Conservation (phyloP, 139 green algal species). For the Picochlorum sp. region DNA sequence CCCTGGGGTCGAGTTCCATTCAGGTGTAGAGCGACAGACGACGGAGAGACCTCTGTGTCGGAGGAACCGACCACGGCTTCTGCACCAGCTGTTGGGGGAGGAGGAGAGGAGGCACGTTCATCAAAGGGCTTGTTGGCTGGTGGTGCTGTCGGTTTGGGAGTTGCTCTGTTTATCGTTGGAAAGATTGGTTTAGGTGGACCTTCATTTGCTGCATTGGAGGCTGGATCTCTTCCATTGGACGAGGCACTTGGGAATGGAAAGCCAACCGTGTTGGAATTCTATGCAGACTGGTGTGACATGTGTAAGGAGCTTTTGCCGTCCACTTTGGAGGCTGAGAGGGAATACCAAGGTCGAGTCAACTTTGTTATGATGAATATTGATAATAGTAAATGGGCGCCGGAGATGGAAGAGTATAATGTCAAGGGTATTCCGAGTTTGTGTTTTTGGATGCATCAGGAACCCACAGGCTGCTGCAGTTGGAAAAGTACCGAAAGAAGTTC, state of each 20-base stretch:
- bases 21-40: too few species aligned
- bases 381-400: slow-evolving; percentile 83
- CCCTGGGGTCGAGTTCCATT: too few species aligned
- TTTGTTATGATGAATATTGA: slow-evolving; percentile 99
- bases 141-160: slow-evolving; percentile 44
- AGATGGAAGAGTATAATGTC: slow-evolving; percentile 80
- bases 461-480: slow-evolving; percentile 72
- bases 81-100: not conserved
- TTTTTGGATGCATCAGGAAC: slow-evolving; percentile 74
- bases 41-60: too few species aligned
- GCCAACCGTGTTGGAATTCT: slow-evolving; percentile 93
- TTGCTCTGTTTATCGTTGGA: slow-evolving; percentile 45
- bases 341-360: slow-evolving; percentile 76
- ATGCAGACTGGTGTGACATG: slow-evolving; percentile 48
- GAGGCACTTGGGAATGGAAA: slow-evolving; percentile 63
- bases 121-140: slow-evolving; percentile 37
- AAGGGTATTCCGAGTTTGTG: slow-evolving; percentile 85
- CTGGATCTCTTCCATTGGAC: slow-evolving; percentile 55
- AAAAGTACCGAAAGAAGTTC: slow-evolving; percentile 60
- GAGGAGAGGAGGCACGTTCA: not conserved
- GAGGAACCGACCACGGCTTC: not conserved
- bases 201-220: slow-evolving; percentile 57
- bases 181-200: slow-evolving; percentile 33
- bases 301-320: slow-evolving; percentile 68
- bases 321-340: slow-evolving; percentile 59